phyloP scores from a whole-genome alignment of 2,329 filamentous ascomycete species.

The Neonectria sp. region DNA sequence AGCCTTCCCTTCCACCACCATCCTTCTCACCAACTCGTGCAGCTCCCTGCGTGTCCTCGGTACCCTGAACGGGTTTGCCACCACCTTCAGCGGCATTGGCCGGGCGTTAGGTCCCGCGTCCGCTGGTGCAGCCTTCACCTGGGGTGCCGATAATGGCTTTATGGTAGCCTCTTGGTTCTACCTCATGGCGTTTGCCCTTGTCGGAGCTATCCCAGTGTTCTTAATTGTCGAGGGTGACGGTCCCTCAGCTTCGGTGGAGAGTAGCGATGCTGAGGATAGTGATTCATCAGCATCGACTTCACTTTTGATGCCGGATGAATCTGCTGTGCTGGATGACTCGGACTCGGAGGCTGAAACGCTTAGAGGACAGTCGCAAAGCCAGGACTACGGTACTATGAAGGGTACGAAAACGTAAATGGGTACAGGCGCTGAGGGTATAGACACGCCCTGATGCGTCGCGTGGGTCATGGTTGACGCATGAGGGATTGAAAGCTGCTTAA shows the following conservation, averaged over 20 bases:
- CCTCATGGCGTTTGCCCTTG: conserved; percentile 72
- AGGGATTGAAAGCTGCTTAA: not conserved
- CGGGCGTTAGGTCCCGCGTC: conserved; percentile 84
- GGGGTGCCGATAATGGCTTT: conserved; percentile 82
- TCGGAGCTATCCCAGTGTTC: conserved; percentile 81
- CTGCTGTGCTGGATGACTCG: conserved; percentile 40
- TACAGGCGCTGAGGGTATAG: not conserved
- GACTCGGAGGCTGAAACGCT: conserved; percentile 38
- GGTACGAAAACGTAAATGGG: not conserved
- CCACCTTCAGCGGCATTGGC: conserved; percentile 84
- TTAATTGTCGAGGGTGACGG: conserved; percentile 83
- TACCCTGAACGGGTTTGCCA: conserved; percentile 92
- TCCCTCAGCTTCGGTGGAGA: conserved; percentile 59
- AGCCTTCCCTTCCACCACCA: conserved; percentile 90
- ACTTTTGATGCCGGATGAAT: conserved; percentile 40
- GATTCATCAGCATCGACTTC: conserved; percentile 36
- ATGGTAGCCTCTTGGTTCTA: conserved; percentile 87
- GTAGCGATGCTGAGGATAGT: conserved; percentile 50
- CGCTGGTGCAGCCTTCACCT: conserved; percentile 80
- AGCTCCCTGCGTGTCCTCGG: conserved; percentile 81
- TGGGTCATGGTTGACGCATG: not conserved
- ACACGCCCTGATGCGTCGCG: not conserved
- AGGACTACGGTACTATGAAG: conserved; percentile 43
- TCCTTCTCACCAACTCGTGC: conserved; percentile 91
- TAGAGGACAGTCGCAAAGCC: conserved; percentile 21